These are phyloP conservation scores for Mycena amicta DNA, from an alignment of 768 basidiomycete species.

Conservation along the genomic window DNA sequence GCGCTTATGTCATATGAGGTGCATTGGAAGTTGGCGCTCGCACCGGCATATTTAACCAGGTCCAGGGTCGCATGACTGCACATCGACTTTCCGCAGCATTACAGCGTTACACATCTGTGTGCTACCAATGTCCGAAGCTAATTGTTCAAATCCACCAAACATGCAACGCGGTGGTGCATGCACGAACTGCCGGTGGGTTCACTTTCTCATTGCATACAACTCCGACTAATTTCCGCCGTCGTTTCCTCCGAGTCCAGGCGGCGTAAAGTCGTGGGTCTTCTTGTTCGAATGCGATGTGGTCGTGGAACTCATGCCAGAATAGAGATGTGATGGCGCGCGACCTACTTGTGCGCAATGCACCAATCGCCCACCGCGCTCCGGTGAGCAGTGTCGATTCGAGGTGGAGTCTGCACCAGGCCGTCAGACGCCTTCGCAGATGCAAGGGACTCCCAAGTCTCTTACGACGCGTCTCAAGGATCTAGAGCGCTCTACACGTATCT, in stretches of 20 bases:
- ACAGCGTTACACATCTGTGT: no score
- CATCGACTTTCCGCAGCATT: no score
- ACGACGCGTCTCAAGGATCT: not conserved
- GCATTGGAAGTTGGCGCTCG: no score
- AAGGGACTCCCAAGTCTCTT: not conserved
- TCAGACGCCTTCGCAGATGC: slow-evolving; percentile 8
- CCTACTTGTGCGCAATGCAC: not conserved
- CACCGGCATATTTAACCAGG: no score
- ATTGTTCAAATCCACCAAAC: no score
- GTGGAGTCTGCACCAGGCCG: not conserved
- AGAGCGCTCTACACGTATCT: not conserved
- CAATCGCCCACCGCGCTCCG: not conserved
- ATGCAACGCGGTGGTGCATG: not conserved
- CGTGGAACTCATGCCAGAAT: no score
- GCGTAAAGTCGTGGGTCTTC: not conserved
- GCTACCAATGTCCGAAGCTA: no score
- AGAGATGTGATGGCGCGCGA: not conserved
- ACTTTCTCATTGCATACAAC: not conserved
- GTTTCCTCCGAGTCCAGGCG: not conserved
- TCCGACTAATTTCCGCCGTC: not conserved
- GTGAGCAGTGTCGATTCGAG: not conserved
- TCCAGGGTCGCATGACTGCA: no score
- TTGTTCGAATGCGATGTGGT: not conserved
- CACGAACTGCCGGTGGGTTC: not conserved
- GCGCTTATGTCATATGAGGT: no score